These are phyloP conservation scores for Naganishia antarctica DNA, from an alignment of 768 basidiomycete species.

Conservation along the genomic window DNA sequence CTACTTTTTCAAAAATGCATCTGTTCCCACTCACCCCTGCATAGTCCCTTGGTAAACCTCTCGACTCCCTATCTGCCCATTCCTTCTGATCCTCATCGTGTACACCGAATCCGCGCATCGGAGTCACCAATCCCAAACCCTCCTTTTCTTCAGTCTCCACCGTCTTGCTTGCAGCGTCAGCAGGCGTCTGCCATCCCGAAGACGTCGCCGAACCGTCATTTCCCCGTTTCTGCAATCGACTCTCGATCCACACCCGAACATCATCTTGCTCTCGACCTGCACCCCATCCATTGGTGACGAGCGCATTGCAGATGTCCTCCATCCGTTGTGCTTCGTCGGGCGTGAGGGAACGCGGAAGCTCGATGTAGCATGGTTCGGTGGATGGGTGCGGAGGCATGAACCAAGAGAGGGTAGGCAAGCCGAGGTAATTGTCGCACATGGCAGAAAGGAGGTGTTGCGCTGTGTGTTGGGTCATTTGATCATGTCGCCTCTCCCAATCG, in stretches of 20 bases:
- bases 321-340: slow-evolving; percentile 38
- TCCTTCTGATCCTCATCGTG: slow-evolving; percentile 30
- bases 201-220: neutral
- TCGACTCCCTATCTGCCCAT: slow-evolving; percentile 32
- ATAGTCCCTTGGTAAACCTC: slow-evolving; percentile 48
- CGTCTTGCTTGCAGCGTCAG: slow-evolving; percentile 1
- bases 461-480: slow-evolving; percentile 48
- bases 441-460: slow-evolving; percentile 48
- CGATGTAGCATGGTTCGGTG: slow-evolving; percentile 44
- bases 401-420: slow-evolving; percentile 45
- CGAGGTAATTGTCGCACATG: slow-evolving; percentile 35
- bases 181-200: slow-evolving; percentile 1
- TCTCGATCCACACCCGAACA: slow-evolving; percentile 44
- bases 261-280: slow-evolving; percentile 24
- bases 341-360: slow-evolving; percentile 40
- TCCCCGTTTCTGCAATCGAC: slow-evolving; percentile 32
- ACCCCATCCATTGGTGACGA: slow-evolving; percentile 30
- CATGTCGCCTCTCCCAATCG: slow-evolving; percentile 45
- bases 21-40: slow-evolving; percentile 39
- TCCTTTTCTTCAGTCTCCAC: slow-evolving; percentile 22
- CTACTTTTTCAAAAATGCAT: too few species aligned
- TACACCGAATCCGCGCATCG: neutral
- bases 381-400: slow-evolving; percentile 43
- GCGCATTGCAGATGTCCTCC: slow-evolving; percentile 38
- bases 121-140: slow-evolving; percentile 21